Evolutionary conservation across 1,284 basidiomycete species (phyloP), one percentile per base, ranked within the genome.

Genomic region (Uromyces viciae-fabae): DNA sequence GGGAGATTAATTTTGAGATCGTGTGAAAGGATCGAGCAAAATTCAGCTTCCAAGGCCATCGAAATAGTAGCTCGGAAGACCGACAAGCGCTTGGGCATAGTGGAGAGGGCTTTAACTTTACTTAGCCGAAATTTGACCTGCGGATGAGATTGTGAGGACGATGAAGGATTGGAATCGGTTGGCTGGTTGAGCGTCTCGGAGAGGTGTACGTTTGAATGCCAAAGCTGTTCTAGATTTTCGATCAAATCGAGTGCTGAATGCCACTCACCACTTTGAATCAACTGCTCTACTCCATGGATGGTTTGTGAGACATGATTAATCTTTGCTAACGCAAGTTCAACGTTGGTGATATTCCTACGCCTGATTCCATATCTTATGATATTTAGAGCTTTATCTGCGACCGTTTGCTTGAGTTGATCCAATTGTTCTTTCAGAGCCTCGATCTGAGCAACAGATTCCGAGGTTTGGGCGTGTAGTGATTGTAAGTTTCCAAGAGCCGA

Each of bases 401-500:
- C 90, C 77, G 91, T 90, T 82, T 91, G 89, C 83, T 95, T 93
- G 2, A 98, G 91, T 38, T 92, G 90, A 49, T 89, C 88, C 9
- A 98, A 88, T 82, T 93, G 90, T 0, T 86, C 85, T 43, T 93
- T 92, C 14, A 99, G 89, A 38, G 90, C 88, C 3, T 89, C 88
- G 82, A 98, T 94, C 76, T 93, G 91, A 33, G 88, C 86, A 4
- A 98, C 88, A 84, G 95, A 96, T 40, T 91, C 90, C 46, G 91
- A 89, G 0, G 94, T 95, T 85, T 98, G 94, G 5, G 92, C 90
- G 84, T 94, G 93, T 5, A 99, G 90, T 82, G 94, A 92, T 84
- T 98, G 93, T 15, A 99, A 88, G 85, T 98, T 98, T 11, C 94
- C 91, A 31, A 99, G 90, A 0, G 96, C 97, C 0, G 95, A 93